Percentiles rank a stretch among this genome's conserved stretches.
phyloP scores from a whole-genome alignment of 2,329 filamentous ascomycete genomes.

The Diaporthe sp. region DNA sequence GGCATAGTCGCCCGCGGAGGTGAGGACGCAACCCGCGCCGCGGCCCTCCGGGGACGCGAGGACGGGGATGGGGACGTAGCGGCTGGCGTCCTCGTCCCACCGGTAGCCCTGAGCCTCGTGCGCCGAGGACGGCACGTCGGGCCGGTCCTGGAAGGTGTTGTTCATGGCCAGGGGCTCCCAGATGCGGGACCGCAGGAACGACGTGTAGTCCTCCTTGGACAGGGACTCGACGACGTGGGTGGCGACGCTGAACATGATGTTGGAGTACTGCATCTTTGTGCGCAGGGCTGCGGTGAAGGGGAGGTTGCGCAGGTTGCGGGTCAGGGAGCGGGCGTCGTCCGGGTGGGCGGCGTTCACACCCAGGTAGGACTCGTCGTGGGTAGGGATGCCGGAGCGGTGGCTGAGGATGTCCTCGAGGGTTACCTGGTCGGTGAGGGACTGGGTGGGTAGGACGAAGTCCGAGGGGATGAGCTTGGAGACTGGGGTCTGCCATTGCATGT shows the following conservation, averaged over 20 bases:
- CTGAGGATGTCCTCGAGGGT: constrained; percentile 32
- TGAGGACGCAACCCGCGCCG: not conserved
- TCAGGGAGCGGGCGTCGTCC: constrained; percentile 16
- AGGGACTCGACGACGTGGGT: constrained; percentile 8
- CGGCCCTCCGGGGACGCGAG: constrained; percentile 19
- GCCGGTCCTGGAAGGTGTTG: constrained; percentile 25
- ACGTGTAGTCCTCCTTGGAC: not conserved
- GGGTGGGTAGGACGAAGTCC: not conserved
- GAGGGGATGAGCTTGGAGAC: constrained; percentile 3
- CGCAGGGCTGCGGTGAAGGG: not conserved
- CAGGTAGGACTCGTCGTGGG: constrained; percentile 26
- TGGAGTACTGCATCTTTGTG: constrained; percentile 15
- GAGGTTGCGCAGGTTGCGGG: constrained; percentile 25
- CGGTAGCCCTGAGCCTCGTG: not conserved
- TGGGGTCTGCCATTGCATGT: not conserved
- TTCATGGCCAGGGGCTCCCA: not conserved
- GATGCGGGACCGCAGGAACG: constrained; percentile 1
- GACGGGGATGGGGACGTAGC: not conserved
- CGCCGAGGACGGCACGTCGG: not conserved
- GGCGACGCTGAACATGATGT: constrained; percentile 24
- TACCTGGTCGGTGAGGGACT: not conserved
- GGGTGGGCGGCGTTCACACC: constrained; percentile 6
- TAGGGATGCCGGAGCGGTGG: constrained; percentile 23
- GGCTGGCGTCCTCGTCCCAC: not conserved
- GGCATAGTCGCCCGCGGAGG: constrained; percentile 10